Conservation (phyloP, 164 flowering plant species). For the Tetrastigma voinierianum region DNA sequence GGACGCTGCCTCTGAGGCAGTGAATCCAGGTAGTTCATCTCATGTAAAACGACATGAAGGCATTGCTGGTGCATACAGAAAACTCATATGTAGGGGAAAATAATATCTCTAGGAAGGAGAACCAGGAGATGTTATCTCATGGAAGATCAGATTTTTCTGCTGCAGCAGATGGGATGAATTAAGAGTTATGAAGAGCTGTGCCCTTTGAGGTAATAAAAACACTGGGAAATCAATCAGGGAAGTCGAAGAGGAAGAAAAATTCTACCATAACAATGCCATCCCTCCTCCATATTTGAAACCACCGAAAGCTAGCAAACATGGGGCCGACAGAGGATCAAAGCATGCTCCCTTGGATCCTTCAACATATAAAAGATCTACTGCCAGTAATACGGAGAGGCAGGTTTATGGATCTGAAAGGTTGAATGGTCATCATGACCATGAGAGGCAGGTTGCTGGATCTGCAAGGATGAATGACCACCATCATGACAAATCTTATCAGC, state of each 20-base stretch:
- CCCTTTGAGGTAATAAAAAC: conserved; percentile 11
- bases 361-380: conserved; percentile 5
- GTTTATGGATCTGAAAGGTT: too few relatives aligned
- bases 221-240: conserved; percentile 19
- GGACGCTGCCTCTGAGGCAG: conserved; percentile 15
- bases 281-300: conserved; percentile 50
- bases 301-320: conserved; percentile 32
- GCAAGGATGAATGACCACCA: too few relatives aligned
- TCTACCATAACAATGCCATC: conserved; percentile 23
- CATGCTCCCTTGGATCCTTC: conserved; percentile 19
- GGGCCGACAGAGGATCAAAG: conserved; percentile 9
- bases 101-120: conserved; percentile 16
- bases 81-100: conserved; percentile 19
- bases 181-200: conserved; percentile 15
- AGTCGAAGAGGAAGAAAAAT: conserved; percentile 25
- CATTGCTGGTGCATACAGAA: conserved; percentile 21
- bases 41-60: conserved; percentile 25
- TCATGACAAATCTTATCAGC: too few relatives aligned
- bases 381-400: conserved; percentile 13
- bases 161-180: background rate
- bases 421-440: conserved; percentile 15
- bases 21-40: conserved; percentile 24
- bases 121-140: conserved; percentile 10
- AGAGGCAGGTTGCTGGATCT: conserved; percentile 7
- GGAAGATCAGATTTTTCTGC: conserved; percentile 18